These are phyloP conservation scores for Russula abietina DNA, from an alignment of 768 basidiomycete species.

Conservation along the genomic window DNA sequence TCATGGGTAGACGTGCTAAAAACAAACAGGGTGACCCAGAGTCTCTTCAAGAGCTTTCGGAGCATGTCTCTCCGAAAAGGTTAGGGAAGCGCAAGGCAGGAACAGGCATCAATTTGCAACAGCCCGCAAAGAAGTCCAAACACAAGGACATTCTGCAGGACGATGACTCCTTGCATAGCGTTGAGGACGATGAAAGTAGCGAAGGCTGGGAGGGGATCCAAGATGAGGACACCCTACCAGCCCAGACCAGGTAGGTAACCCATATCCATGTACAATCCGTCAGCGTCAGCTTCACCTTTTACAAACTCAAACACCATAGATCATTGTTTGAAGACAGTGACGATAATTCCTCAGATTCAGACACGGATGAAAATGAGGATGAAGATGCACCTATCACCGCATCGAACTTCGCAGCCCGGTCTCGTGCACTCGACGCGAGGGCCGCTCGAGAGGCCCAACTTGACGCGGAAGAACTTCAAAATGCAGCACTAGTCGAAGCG, in stretches of 20 bases:
- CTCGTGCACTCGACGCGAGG: constrained; percentile 66
- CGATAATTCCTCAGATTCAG: constrained; percentile 38
- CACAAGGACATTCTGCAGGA: constrained; percentile 21
- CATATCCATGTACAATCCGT: not conserved
- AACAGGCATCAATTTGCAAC: constrained; percentile 29
- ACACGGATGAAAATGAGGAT: constrained; percentile 39
- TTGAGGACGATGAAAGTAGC: constrained; percentile 32
- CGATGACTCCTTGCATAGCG: constrained; percentile 29
- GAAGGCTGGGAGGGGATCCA: constrained; percentile 63
- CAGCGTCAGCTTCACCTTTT: not conserved
- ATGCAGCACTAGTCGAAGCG: constrained; percentile 38
- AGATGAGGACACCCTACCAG: constrained; percentile 42
- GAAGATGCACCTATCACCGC: constrained; percentile 57
- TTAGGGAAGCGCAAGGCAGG: constrained; percentile 71
- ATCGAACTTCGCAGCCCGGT: constrained; percentile 77
- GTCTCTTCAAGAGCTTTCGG: constrained; percentile 42
- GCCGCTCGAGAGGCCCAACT: constrained; percentile 63
- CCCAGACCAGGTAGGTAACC: constrained; percentile 36
- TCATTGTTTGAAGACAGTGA: constrained; percentile 46
- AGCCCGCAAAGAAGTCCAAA: constrained; percentile 34
- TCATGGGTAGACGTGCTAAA: constrained; percentile 81
- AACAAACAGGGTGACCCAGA: constrained; percentile 74
- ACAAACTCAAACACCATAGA: constrained; percentile 29
- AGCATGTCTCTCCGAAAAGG: constrained; percentile 44
- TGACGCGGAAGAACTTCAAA: constrained; percentile 59